These are phyloP conservation scores for Chalara sp. DNA, from an alignment of 2,329 filamentous ascomycete genomes.

Conservation along the genomic window DNA sequence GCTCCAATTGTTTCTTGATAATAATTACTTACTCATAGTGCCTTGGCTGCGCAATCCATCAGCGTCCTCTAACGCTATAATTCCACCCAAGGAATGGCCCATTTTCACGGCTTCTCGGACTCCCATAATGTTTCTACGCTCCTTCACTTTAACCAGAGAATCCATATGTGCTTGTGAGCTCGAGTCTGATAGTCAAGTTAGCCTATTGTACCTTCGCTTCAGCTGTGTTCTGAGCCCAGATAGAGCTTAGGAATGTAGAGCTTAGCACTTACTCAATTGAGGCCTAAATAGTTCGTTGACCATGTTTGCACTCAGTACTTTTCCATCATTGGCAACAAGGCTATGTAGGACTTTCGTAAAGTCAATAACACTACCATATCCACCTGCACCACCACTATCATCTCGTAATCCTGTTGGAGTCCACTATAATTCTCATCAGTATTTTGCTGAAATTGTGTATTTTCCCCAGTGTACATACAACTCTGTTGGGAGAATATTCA, in stretches of 20 bases:
- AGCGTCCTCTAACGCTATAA: conserved; percentile 1
- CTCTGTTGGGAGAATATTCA: not conserved
- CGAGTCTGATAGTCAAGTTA: too few species aligned
- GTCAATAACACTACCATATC: not conserved
- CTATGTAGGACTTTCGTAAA: conserved; percentile 10
- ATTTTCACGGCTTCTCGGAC: not conserved
- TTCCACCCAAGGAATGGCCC: conserved; percentile 2
- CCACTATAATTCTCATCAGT: not conserved
- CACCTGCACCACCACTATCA: conserved; percentile 6
- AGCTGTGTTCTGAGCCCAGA: too few species aligned
- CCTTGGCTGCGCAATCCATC: conserved; percentile 3
- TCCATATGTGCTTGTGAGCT: not conserved
- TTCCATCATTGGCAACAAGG: conserved; percentile 6
- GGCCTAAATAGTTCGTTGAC: conserved; percentile 8
- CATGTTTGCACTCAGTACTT: conserved; percentile 3
- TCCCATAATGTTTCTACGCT: not conserved
- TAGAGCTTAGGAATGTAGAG: not conserved
- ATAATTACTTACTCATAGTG: not conserved
- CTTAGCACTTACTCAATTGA: conserved; percentile 1
- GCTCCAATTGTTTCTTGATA: not conserved
- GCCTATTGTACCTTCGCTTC: too few species aligned
- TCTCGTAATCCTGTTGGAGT: not conserved
- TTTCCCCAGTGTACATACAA: not conserved
- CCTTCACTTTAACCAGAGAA: not conserved
- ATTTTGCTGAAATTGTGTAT: not conserved